phyloP scores from a whole-genome alignment of 768 basidiomycete species.

The Sarcodon aspratus region DNA sequence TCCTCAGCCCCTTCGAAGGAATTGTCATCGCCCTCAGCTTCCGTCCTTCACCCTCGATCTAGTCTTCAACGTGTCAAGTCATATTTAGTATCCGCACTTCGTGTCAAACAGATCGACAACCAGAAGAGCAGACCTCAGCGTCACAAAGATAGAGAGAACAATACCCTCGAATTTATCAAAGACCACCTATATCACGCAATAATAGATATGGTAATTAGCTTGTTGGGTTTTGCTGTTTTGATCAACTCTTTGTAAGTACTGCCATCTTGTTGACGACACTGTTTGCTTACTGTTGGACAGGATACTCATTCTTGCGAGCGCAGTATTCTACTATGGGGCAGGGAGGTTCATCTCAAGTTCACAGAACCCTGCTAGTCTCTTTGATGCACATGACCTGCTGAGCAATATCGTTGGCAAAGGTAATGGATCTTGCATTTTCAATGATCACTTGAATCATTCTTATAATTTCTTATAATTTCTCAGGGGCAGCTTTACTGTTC shows the following conservation, averaged over 20 bases:
- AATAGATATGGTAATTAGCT: slow-evolving; percentile 38
- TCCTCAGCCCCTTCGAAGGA: slow-evolving; percentile 12
- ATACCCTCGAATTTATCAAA: slow-evolving; percentile 21
- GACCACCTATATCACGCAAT: slow-evolving; percentile 30
- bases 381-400: slow-evolving; percentile 76
- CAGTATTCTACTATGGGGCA: slow-evolving; percentile 62
- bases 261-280: not conserved
- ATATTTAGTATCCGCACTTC: slow-evolving; percentile 10
- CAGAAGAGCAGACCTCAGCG: slow-evolving; percentile 24
- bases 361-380: slow-evolving; percentile 55
- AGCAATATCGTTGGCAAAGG: slow-evolving; percentile 54
- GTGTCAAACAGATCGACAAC: slow-evolving; percentile 13
- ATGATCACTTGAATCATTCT: not conserved
- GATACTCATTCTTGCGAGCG: slow-evolving; percentile 72
- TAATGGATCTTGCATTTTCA: slow-evolving; percentile 17
- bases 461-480: not conserved
- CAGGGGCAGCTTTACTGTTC: slow-evolving; percentile 78
- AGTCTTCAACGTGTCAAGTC: slow-evolving; percentile 5
- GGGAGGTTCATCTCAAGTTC: slow-evolving; percentile 24
- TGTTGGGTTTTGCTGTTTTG: slow-evolving; percentile 77
- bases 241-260: slow-evolving; percentile 70
- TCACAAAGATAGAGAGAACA: slow-evolving; percentile 28
- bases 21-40: not conserved
- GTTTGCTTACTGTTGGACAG: slow-evolving; percentile 20
- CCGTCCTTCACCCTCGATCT: slow-evolving; percentile 14